A percentile compares a stretch with the other conserved stretches of the same genome.
Evolutionary conservation across 1,284 basidiomycete species (phyloP).

Genomic region (Ganoderma meredithae): DNA sequence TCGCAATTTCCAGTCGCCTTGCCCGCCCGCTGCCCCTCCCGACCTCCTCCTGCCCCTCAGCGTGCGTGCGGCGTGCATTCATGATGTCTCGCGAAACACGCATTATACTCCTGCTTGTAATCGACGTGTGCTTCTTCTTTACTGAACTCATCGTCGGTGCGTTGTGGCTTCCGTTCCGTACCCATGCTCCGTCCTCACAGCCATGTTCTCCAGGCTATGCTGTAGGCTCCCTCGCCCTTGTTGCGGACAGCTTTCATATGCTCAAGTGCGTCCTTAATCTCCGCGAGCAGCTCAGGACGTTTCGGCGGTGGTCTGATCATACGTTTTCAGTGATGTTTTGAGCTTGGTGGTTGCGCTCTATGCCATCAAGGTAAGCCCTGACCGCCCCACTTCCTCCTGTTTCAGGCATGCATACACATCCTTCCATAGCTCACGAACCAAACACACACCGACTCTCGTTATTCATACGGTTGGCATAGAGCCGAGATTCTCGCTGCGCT

Average conservation of each 20-base stretch:
- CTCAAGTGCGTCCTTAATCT: constrained; percentile 71
- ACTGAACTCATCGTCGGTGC: constrained; percentile 87
- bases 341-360: constrained; percentile 95
- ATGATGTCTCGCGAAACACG: constrained; percentile 74
- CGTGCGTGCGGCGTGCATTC: constrained; percentile 36
- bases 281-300: neutral
- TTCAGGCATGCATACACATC: constrained; percentile 20
- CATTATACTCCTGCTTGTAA: constrained; percentile 83
- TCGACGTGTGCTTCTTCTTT: constrained; percentile 93
- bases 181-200: constrained; percentile 9
- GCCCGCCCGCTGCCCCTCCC: constrained; percentile 5
- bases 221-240: constrained; percentile 92
- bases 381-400: constrained; percentile 15
- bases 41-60: constrained; percentile 11
- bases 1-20: neutral
- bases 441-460: constrained; percentile 64
- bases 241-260: constrained; percentile 99
- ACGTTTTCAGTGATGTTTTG: constrained; percentile 82
- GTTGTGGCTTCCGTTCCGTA: constrained; percentile 35
- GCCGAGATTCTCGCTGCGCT: constrained; percentile 98
- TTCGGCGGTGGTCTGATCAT: constrained; percentile 13
- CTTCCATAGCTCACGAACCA: constrained; percentile 60
- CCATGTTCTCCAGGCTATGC: constrained; percentile 74
- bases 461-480: constrained; percentile 97
- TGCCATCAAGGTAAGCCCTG: constrained; percentile 82